Conservation (phyloP, 2,329 filamentous ascomycete species). For the Proliferodiscus dingleyae region DNA sequence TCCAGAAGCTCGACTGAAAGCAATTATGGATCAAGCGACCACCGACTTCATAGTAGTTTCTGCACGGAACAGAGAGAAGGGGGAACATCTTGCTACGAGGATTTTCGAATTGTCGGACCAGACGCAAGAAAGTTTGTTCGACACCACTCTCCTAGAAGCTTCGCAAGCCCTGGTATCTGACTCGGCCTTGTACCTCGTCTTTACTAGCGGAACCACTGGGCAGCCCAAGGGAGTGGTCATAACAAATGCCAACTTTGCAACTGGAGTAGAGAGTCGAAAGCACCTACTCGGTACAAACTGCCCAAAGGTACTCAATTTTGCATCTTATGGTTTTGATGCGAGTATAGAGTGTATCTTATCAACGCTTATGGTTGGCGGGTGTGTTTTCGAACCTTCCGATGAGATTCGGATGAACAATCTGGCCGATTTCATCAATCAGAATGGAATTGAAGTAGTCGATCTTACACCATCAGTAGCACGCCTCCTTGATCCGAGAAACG, state of each 20-base stretch:
- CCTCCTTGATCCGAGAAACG: conserved; percentile 13
- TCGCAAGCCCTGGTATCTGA: background rate
- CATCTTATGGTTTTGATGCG: background rate
- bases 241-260: conserved; percentile 7
- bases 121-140: background rate
- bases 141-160: background rate
- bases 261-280: background rate
- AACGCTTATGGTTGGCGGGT: conserved; percentile 32
- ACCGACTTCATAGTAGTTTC: background rate
- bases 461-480: conserved; percentile 23
- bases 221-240: conserved; percentile 16
- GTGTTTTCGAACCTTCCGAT: conserved; percentile 36
- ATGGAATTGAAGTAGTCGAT: conserved; percentile 14
- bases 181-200: conserved; percentile 4
- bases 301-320: background rate
- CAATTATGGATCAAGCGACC: background rate
- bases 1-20: conserved; percentile 19
- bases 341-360: conserved; percentile 33
- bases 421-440: conserved; percentile 20
- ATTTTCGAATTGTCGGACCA: background rate
- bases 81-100: background rate
- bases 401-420: conserved; percentile 34
- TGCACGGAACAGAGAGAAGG: background rate
- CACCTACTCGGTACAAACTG: background rate
- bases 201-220: conserved; percentile 18